phyloP scores from a whole-genome alignment of 1,139 yeast species.

The Candida mesenterica region DNA sequence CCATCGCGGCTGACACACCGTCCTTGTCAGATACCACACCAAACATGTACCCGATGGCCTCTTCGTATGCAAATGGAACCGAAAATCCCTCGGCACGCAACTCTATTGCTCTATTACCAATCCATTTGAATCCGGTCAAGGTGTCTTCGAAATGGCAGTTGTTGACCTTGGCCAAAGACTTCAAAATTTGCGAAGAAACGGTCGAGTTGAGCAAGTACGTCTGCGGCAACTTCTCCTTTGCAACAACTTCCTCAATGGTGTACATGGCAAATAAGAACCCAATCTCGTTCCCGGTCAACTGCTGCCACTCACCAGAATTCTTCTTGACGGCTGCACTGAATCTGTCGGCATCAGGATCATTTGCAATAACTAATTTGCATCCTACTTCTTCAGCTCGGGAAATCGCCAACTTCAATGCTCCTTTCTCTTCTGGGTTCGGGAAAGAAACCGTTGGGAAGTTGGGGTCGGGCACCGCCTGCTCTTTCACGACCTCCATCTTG shows the following conservation, averaged over 20 bases:
- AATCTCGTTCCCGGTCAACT: slow-evolving; percentile 87
- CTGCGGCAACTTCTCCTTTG: slow-evolving; percentile 27
- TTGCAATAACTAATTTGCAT: slow-evolving; percentile 67
- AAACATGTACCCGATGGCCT: slow-evolving; percentile 95
- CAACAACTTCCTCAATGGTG: slow-evolving; percentile 40
- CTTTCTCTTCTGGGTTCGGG: slow-evolving; percentile 95
- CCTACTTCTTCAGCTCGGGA: slow-evolving; percentile 46
- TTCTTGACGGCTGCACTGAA: slow-evolving; percentile 71
- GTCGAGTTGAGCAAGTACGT: slow-evolving; percentile 80
- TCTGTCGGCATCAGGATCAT: slow-evolving; percentile 96
- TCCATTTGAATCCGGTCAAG: slow-evolving; percentile 96
- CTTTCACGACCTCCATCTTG: slow-evolving; percentile 37
- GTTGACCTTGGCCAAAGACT: slow-evolving; percentile 61
- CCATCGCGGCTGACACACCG: slow-evolving; percentile 77
- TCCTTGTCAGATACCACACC: slow-evolving; percentile 87
- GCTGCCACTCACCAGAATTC: slow-evolving; percentile 55
- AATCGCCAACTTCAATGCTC: slow-evolving; percentile 79
- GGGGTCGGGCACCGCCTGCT: slow-evolving; percentile 79
- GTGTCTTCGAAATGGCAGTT: slow-evolving; percentile 76
- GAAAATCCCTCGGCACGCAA: slow-evolving; percentile 58
- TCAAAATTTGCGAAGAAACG: slow-evolving; percentile 81
- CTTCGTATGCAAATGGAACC: slow-evolving; percentile 92
- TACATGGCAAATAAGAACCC: slow-evolving; percentile 81
- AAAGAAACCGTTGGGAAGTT: slow-evolving; percentile 79
- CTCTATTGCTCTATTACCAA: slow-evolving; percentile 84